Percentiles rank a stretch among this genome's conserved stretches.
Evolutionary conservation across 2,329 filamentous ascomycete genomes (phyloP).

Genomic region (Cladosporium sp.): DNA sequence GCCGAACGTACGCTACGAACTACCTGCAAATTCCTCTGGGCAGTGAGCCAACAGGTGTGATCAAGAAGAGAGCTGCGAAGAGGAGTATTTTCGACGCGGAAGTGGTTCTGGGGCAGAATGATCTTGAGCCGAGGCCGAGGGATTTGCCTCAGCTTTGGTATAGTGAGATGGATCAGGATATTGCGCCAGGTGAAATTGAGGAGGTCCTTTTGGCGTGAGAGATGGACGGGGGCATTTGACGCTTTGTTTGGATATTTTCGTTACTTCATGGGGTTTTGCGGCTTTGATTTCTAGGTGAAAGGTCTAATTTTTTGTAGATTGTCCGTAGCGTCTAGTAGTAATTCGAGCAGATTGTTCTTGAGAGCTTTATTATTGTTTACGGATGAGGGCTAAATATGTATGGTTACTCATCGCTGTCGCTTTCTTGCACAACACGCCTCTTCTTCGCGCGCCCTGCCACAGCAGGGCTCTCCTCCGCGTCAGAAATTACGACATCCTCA

Average conservation of each 20-base stretch:
- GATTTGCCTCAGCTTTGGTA: slow-evolving; percentile 12
- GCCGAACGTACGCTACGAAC: slow-evolving; percentile 26
- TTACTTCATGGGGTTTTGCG: too few relatives aligned
- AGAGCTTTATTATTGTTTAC: too few relatives aligned
- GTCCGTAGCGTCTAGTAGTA: slow-evolving; percentile 2
- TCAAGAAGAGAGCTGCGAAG: slow-evolving; percentile 13
- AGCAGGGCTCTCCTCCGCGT: neutral
- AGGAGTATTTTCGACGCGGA: slow-evolving; percentile 22
- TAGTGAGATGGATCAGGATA: neutral
- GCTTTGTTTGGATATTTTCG: too few relatives aligned
- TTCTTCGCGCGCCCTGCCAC: slow-evolving; percentile 1
- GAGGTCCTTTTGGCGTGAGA: too few relatives aligned
- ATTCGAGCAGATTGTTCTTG: neutral
- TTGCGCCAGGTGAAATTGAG: too few relatives aligned
- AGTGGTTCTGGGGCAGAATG: slow-evolving; percentile 9
- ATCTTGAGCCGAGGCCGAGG: neutral
- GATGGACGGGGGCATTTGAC: too few relatives aligned
- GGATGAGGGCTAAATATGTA: too few relatives aligned
- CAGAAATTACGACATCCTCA: neutral
- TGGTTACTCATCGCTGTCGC: slow-evolving; percentile 9
- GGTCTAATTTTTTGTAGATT: slow-evolving; percentile 11
- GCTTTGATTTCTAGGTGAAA: too few relatives aligned
- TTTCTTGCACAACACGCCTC: slow-evolving; percentile 8
- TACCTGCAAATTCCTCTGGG: slow-evolving; percentile 24
- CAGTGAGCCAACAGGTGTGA: slow-evolving; percentile 11